A percentile compares a stretch with the other conserved stretches of the same genome.
Evolutionary conservation across 2,329 filamentous ascomycete genomes (phyloP).

Genomic region (Diaporthe nobilis): DNA sequence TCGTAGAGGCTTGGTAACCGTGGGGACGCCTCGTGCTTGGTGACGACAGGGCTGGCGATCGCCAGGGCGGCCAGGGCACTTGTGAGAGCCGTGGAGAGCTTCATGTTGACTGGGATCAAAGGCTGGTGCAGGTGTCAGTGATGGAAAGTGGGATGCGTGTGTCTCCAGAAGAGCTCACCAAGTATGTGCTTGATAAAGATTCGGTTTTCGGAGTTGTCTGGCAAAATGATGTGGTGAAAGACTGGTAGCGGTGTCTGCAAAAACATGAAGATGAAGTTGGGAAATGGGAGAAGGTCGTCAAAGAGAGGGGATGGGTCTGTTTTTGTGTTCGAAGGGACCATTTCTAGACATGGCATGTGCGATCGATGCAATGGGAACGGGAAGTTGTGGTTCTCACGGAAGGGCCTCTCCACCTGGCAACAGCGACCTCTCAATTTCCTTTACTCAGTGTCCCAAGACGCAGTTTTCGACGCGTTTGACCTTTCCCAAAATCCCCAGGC

Average conservation of each 20-base stretch:
- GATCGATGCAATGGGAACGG: not conserved
- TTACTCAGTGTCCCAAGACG: no score
- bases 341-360: not conserved
- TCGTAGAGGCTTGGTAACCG: not conserved
- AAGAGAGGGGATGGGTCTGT: not conserved
- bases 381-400: not conserved
- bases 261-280: not conserved
- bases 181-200: not conserved
- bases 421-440: not conserved
- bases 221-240: not conserved
- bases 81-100: not conserved
- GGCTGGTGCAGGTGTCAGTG: not conserved
- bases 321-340: not conserved
- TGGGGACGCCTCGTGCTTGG: not conserved
- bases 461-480: no score
- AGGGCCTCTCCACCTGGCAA: not conserved
- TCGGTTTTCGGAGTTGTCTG: not conserved
- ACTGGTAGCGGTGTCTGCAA: not conserved
- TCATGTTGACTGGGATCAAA: not conserved
- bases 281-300: no score
- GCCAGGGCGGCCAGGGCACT: not conserved
- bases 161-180: not conserved
- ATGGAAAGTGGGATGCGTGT: not conserved
- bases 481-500: no score
- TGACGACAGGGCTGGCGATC: not conserved